Evolutionary conservation across 192 early-diverging fungal genomes (phyloP).

Genomic region (Phlyctochytrium arcticum): DNA sequence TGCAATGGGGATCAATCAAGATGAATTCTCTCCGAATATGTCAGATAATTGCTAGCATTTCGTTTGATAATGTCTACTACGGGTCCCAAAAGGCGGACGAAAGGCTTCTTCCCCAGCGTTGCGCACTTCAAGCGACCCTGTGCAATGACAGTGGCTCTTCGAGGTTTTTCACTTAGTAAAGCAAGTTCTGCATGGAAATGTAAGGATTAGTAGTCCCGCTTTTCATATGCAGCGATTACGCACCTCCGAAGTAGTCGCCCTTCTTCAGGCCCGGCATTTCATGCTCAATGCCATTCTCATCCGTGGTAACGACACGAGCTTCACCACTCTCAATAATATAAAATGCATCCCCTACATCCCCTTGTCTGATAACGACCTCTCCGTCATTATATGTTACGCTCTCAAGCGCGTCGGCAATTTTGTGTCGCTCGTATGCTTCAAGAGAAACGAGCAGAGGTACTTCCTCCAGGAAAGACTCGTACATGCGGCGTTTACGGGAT

Average conservation of each 20-base stretch:
- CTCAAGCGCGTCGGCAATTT: constrained; percentile 97
- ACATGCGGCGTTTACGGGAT: constrained; percentile 88
- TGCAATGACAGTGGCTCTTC: constrained; percentile 85
- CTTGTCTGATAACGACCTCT: constrained; percentile 83
- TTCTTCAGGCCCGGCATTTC: constrained; percentile 50
- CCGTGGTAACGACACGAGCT: constrained; percentile 74
- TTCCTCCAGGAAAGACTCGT: constrained; percentile 94
- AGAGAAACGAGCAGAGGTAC: constrained; percentile 82
- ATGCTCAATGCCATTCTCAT: constrained; percentile 75
- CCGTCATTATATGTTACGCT: constrained; percentile 82
- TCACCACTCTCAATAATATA: constrained; percentile 95
- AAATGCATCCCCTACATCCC: constrained; percentile 90
- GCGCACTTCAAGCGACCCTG: constrained; percentile 92
- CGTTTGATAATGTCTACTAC: constrained; percentile 93
- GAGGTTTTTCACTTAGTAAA: constrained; percentile 87
- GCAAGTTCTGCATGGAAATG: constrained; percentile 74
- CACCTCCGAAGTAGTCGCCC: constrained; percentile 97
- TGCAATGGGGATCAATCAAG: constrained; percentile 14
- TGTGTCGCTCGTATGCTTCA: constrained; percentile 95
- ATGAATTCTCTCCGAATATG: constrained; percentile 12
- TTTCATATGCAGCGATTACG: neutral
- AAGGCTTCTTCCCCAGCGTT: constrained; percentile 90
- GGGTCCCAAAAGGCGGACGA: constrained; percentile 91
- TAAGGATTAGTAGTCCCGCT: neutral
- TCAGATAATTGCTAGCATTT: constrained; percentile 85